Percentiles rank a stretch among this genome's conserved stretches.
These are phyloP conservation scores for Alternaria gansuensis DNA, from an alignment of 2,329 filamentous ascomycete genomes.

Conservation along the genomic window DNA sequence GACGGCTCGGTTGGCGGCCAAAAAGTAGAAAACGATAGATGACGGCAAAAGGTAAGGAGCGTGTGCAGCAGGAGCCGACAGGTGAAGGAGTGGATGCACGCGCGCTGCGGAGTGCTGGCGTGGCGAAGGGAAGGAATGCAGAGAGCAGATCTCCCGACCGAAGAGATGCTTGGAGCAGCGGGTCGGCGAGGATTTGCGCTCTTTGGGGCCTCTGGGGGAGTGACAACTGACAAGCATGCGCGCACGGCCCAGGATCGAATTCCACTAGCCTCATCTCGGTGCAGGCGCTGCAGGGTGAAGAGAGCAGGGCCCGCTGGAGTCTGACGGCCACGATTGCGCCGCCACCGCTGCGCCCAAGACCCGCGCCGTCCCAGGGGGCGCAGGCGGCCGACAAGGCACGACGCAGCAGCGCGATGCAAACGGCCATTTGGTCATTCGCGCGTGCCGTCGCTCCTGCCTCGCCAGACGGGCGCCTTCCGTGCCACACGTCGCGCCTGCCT, in stretches of 20 bases:
- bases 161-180: constrained; percentile 30
- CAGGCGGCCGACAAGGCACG: constrained; percentile 11
- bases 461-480: background rate
- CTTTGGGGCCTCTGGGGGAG: constrained; percentile 29
- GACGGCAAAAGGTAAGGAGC: constrained; percentile 34
- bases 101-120: constrained; percentile 37
- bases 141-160: constrained; percentile 34
- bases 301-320: constrained; percentile 7
- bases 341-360: constrained; percentile 23
- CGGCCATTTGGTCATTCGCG: constrained; percentile 16
- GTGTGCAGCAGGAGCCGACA: constrained; percentile 31
- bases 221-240: constrained; percentile 29
- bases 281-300: constrained; percentile 17
- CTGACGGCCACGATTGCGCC: constrained; percentile 6
- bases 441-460: constrained; percentile 13
- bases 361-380: constrained; percentile 31
- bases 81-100: constrained; percentile 36
- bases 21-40: constrained; percentile 33
- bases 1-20: constrained; percentile 27
- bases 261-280: constrained; percentile 37
- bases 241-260: constrained; percentile 31
- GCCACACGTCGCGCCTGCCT: constrained; percentile 20
- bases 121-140: constrained; percentile 32
- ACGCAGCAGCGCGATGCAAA: constrained; percentile 14
- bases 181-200: constrained; percentile 25